Base-by-base conservation (phyloP, 768 basidiomycete genomes). In the Macrolepiota dolichaula region DNA sequence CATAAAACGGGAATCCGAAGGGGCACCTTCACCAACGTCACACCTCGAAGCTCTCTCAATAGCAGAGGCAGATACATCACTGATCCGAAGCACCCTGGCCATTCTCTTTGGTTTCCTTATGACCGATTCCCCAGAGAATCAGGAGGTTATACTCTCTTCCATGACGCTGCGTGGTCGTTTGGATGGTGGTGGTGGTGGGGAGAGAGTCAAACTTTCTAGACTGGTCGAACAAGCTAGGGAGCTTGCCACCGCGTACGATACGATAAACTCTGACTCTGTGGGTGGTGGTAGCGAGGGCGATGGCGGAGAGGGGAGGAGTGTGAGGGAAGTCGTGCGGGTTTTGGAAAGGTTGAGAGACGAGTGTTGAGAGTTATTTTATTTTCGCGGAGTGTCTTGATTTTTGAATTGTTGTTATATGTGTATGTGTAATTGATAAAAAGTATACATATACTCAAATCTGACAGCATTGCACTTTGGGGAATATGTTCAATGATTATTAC, bases 41-140 rank as follows among this genome's bases (percentile, higher is more conserved):
- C 19, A 25, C 22, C 22, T 24, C 2, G 24, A 24, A 11, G 9
- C 47, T 3, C 12, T 27, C 19, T 57, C 63, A 15, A 67, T 69
- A 58, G 64, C 67, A 24, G 70, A 72, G 15, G 73, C 76, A 4
- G 81, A 84, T 63, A 70, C 74, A 37, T 76, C 77, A 12, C 86
- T 90, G 64, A 77, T 94, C 6, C 82, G 82, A 15, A 88, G 89
- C 0, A 91, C 92, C 67, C 81, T 91, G 3, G 85, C 92, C 0
- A 83, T 94, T 6, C 80, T 94, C 4, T 81, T 94, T 51, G 91
- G 82, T 7, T 68, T 84, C 40, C 73, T 83, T 55, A 83, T 83
- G 76, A 73, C 71, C 29, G 73, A 70, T 25, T 77, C 71, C 38
- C 51, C 61, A 2, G 63, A 62, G 35, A 82, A 82, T 57, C 75